Percentiles rank a stretch among this genome's conserved stretches.
These are phyloP conservation scores for Hypoxylon sp. DNA, from an alignment of 2,329 filamentous ascomycete genomes.

Conservation along the genomic window DNA sequence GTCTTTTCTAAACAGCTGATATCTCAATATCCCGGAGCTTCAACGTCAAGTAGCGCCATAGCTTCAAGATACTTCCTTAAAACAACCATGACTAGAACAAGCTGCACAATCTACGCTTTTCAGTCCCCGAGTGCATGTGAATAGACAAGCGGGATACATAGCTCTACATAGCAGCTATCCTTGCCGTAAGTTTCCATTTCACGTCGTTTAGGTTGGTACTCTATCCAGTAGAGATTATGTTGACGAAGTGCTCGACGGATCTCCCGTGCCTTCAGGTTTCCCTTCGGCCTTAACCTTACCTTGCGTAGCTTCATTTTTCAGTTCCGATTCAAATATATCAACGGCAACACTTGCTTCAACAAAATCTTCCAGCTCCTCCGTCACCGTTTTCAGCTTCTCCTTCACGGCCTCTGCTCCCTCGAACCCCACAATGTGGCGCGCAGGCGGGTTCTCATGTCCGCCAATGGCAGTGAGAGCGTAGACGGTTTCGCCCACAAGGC, in stretches of 20 bases:
- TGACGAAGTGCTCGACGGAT: conserved; percentile 26
- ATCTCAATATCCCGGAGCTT: background rate
- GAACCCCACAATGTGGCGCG: conserved; percentile 90
- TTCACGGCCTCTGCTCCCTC: conserved; percentile 90
- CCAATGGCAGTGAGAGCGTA: conserved; percentile 92
- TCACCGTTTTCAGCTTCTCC: conserved; percentile 96
- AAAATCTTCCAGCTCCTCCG: conserved; percentile 96
- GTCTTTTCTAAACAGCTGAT: background rate
- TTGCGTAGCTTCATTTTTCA: conserved; percentile 64
- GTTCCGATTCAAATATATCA: conserved; percentile 75
- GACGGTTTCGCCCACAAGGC: conserved; percentile 87
- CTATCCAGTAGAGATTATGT: conserved; percentile 17
- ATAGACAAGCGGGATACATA: background rate
- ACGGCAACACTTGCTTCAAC: conserved; percentile 89
- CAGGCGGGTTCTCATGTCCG: conserved; percentile 94
- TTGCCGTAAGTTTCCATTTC: background rate
- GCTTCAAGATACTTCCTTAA: background rate
- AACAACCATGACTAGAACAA: background rate
- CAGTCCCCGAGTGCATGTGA: background rate
- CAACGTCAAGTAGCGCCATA: background rate
- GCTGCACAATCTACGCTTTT: background rate
- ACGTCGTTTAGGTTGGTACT: background rate
- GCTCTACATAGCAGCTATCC: background rate
- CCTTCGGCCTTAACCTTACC: conserved; percentile 50
- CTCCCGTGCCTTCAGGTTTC: conserved; percentile 36